Conservation (phyloP, 2,329 filamentous ascomycete genomes). For the Trichoderma lentiforme region DNA sequence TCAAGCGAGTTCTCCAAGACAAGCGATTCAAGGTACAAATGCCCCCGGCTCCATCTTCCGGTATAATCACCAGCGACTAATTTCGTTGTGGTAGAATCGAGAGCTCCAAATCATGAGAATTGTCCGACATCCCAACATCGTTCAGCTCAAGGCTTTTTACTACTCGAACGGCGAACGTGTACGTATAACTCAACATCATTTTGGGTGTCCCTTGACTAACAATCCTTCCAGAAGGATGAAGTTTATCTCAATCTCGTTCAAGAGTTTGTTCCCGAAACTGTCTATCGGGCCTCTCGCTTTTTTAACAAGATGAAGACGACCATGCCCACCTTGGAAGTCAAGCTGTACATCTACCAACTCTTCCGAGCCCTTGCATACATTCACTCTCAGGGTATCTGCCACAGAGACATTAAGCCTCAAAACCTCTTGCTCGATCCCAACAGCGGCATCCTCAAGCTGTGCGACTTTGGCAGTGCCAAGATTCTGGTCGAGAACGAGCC, state of each 20-base stretch:
- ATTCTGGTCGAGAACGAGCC: conserved; percentile 98
- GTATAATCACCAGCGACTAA: not conserved
- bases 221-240: conserved; percentile 74
- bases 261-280: conserved; percentile 96
- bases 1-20: conserved; percentile 98
- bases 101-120: conserved; percentile 99
- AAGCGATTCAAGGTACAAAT: conserved; percentile 91
- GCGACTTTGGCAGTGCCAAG: conserved; percentile 98
- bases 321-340: conserved; percentile 98
- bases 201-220: conserved; percentile 9
- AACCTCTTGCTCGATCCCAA: conserved; percentile 91
- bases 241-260: conserved; percentile 98
- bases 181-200: conserved; percentile 28
- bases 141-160: conserved; percentile 98
- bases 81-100: conserved; percentile 68
- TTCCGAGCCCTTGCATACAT: conserved; percentile 98
- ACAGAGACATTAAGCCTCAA: conserved; percentile 98
- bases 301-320: conserved; percentile 99
- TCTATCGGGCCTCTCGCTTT: conserved; percentile 95
- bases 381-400: conserved; percentile 98
- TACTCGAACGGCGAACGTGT: conserved; percentile 99
- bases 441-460: conserved; percentile 91
- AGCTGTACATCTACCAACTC: conserved; percentile 99
- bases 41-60: not conserved
- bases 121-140: conserved; percentile 97